Evolutionary conservation across 2,329 filamentous ascomycete genomes (phyloP).

Genomic region (Septoria petroselini): DNA sequence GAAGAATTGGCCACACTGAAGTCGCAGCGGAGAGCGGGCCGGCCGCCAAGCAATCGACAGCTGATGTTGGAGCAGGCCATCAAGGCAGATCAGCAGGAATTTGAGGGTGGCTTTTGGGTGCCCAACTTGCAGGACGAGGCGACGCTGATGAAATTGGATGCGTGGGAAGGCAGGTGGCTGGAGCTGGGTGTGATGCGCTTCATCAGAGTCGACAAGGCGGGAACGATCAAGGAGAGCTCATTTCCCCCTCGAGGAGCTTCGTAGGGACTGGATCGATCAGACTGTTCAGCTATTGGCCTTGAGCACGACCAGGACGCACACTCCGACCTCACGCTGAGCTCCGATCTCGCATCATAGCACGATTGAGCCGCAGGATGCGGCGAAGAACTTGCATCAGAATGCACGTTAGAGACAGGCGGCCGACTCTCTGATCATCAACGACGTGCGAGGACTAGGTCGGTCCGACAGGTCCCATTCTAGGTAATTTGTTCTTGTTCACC

Average conservation of each 20-base stretch:
- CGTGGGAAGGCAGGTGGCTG: conserved; percentile 83
- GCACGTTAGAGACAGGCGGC: too few species aligned
- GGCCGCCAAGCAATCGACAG: conserved; percentile 73
- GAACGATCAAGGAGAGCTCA: conserved; percentile 63
- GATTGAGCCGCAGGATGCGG: too few species aligned
- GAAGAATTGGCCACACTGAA: conserved; percentile 66
- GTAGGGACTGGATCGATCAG: conserved; percentile 18
- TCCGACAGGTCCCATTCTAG: too few species aligned
- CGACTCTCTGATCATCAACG: too few species aligned
- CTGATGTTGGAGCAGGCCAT: conserved; percentile 72
- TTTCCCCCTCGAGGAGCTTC: conserved; percentile 65
- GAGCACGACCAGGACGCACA: too few species aligned
- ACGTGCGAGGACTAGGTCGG: too few species aligned
- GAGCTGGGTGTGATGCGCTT: conserved; percentile 74
- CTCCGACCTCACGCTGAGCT: too few species aligned
- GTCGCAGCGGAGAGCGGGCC: conserved; percentile 69
- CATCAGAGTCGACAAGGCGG: conserved; percentile 66
- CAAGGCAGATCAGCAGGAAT: conserved; percentile 71
- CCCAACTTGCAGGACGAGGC: conserved; percentile 70
- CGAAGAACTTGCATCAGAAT: too few species aligned
- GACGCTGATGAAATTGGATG: conserved; percentile 62
- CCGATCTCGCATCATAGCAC: too few species aligned
- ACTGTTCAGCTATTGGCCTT: background rate
- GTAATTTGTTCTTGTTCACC: too few species aligned
- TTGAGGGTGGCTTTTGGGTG: conserved; percentile 78